These are phyloP conservation scores for Pholiota conissans DNA, from an alignment of 768 basidiomycete species.

Conservation along the genomic window DNA sequence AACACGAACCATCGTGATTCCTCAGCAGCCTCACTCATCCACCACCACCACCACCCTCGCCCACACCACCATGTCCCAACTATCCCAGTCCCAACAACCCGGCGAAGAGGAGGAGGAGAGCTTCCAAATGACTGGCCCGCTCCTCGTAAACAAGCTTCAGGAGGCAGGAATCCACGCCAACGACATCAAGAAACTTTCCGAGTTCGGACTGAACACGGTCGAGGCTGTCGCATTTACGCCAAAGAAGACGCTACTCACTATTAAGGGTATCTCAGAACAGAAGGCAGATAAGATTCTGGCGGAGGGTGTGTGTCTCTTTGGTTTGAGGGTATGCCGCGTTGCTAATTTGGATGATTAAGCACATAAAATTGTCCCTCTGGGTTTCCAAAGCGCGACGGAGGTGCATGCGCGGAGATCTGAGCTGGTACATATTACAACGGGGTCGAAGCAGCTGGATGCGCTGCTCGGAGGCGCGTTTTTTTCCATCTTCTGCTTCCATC, in stretches of 20 bases:
- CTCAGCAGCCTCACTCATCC: too few relatives aligned
- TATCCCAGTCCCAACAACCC: constrained; percentile 43
- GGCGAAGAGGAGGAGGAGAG: constrained; percentile 53
- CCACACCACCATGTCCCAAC: constrained; percentile 51
- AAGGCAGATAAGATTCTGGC: constrained; percentile 96
- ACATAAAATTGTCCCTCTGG: constrained; percentile 93
- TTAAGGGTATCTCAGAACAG: constrained; percentile 95
- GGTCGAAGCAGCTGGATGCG: constrained; percentile 94
- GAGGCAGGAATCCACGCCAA: constrained; percentile 87
- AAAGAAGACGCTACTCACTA: constrained; percentile 85
- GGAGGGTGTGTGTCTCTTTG: constrained; percentile 66
- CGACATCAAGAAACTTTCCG: constrained; percentile 93
- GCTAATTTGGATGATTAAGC: constrained; percentile 45
- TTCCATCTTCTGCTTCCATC: constrained; percentile 9
- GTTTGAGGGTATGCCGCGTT: not conserved
- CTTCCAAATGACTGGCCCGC: constrained; percentile 69
- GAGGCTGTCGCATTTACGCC: constrained; percentile 97
- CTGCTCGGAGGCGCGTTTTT: constrained; percentile 76
- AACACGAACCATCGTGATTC: constrained; percentile 2
- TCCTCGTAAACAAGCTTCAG: constrained; percentile 81
- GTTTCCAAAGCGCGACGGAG: constrained; percentile 98
- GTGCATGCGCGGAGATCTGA: constrained; percentile 94
- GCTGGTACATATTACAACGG: constrained; percentile 94
- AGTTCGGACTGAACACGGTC: constrained; percentile 90
- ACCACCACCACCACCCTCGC: too few relatives aligned